Evolutionary conservation across 495 filamentous ascomycete genomes (phyloP).

Genomic region (Trichoderma parareesei): DNA sequence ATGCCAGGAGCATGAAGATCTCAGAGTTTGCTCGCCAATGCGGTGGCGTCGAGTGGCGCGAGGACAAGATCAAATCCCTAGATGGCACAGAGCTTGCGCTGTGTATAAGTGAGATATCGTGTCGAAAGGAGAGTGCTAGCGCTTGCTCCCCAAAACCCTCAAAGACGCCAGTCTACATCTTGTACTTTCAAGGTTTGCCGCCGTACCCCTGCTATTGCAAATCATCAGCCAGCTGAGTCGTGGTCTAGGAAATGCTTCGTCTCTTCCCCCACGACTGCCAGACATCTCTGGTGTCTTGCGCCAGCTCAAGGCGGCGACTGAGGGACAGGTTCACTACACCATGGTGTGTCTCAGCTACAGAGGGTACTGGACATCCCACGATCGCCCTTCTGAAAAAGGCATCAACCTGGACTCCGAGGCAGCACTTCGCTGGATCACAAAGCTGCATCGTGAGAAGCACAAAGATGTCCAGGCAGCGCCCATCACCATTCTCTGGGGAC

Average conservation of each 20-base stretch:
- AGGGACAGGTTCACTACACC: constrained; percentile 33
- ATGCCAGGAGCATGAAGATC: constrained; percentile 49
- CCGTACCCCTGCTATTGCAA: not conserved
- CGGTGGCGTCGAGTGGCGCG: constrained; percentile 53
- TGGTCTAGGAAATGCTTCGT: constrained; percentile 52
- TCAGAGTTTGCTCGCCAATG: constrained; percentile 50
- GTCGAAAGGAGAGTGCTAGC: not conserved
- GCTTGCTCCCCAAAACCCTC: not conserved
- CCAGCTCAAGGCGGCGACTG: constrained; percentile 27
- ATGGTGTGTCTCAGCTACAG: constrained; percentile 64
- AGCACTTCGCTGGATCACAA: constrained; percentile 46
- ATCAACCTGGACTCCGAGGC: constrained; percentile 57
- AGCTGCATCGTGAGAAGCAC: constrained; percentile 23
- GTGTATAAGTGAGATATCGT: constrained; percentile 29
- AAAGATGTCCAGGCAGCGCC: constrained; percentile 12
- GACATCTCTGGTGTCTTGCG: constrained; percentile 51
- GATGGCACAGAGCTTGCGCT: constrained; percentile 57
- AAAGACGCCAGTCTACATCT: constrained; percentile 33
- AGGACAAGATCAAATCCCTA: constrained; percentile 40
- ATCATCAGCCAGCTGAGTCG: constrained; percentile 21
- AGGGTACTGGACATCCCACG: constrained; percentile 72
- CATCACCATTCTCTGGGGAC: constrained; percentile 67
- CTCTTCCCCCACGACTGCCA: constrained; percentile 61
- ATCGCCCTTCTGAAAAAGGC: constrained; percentile 56
- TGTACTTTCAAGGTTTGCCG: constrained; percentile 52